A percentile compares a stretch with the other conserved stretches of the same genome.
These are phyloP conservation scores for Eruca vesicaria DNA, from an alignment of 441 rosid species.

Conservation along the genomic window DNA sequence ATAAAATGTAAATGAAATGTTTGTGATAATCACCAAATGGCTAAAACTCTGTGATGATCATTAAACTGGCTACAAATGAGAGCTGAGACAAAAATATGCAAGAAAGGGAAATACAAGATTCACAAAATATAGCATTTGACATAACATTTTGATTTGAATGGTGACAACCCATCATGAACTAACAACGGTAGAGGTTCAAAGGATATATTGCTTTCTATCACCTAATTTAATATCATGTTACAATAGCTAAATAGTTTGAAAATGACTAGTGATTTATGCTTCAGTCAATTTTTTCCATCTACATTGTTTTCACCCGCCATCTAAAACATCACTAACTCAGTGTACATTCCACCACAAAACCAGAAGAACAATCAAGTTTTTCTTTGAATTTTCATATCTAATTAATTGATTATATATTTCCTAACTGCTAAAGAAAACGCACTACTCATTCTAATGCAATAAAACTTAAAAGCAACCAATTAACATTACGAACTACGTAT, in stretches of 20 bases:
- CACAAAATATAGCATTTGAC: not conserved
- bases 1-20: not conserved
- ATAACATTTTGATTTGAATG: not conserved
- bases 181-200: not conserved
- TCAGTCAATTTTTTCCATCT: not conserved
- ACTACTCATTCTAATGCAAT: not conserved
- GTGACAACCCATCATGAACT: not conserved
- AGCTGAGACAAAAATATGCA: not conserved
- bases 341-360: not conserved
- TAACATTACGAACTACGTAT: not conserved
- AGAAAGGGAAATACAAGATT: not conserved
- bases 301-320: conserved; percentile 9
- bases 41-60: not conserved
- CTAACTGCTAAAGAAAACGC: conserved; percentile 19
- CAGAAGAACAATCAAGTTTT: not conserved
- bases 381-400: not conserved
- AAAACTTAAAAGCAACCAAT: not conserved
- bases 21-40: not conserved
- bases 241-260: not conserved
- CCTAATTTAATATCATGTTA: not conserved
- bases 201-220: not conserved
- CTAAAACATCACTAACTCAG: conserved; percentile 2
- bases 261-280: not conserved
- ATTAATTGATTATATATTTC: not conserved
- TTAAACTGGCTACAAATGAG: not conserved